A percentile compares a stretch with the other conserved stretches of the same genome.
phyloP scores from a whole-genome alignment of 371 early-diverging fungal genomes.

The Saksenaea vasiformis region DNA sequence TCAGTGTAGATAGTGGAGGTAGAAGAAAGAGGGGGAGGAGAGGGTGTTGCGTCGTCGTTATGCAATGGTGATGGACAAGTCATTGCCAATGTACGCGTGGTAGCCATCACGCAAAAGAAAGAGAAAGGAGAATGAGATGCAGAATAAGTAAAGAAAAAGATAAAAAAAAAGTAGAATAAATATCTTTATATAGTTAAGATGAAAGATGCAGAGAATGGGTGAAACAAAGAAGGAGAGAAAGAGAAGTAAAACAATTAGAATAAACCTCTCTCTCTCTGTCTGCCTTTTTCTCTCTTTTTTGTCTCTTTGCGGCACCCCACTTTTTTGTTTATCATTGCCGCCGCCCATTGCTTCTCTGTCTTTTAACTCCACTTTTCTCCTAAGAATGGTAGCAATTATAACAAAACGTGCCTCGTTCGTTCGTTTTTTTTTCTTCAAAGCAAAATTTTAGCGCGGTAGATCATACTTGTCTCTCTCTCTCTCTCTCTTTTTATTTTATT shows the following conservation, averaged over 20 bases:
- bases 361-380: neutral
- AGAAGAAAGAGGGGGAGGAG: neutral
- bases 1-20: neutral
- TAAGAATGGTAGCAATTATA: too few species aligned
- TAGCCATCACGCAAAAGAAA: neutral
- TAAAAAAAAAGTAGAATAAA: neutral
- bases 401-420: too few species aligned
- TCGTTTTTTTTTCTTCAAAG: too few species aligned
- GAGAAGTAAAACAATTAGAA: neutral
- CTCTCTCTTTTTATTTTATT: too few species aligned
- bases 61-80: neutral
- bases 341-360: too few species aligned
- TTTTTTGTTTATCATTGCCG: neutral
- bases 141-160: neutral
- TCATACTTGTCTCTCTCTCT: too few species aligned
- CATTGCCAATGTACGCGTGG: neutral
- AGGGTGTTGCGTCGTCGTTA: neutral
- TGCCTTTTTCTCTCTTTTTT: neutral
- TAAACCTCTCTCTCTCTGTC: neutral
- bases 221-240: slow-evolving; percentile 2
- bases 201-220: slow-evolving; percentile 2
- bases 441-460: too few species aligned
- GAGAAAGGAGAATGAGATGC: neutral
- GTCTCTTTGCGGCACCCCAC: neutral
- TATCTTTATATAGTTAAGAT: neutral